Base-by-base conservation (phyloP, 1,284 basidiomycete genomes). In the Chiua sp. region DNA sequence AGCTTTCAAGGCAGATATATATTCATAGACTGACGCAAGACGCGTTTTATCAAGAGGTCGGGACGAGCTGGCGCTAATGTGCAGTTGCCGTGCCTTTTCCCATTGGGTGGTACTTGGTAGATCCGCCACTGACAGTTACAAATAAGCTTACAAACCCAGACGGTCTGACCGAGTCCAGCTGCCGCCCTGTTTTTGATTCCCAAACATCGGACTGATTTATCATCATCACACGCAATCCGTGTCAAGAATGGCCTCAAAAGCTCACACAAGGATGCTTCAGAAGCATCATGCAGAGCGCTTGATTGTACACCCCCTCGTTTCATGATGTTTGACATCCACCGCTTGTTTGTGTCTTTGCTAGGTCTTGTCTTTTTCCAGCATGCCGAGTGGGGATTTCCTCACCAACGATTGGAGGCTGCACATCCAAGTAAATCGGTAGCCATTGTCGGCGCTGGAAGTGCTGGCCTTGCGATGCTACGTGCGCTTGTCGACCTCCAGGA, bases 361-460 rank as follows among this genome's bases (percentile, higher is more conserved):
- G 59, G 58, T 37, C 59, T 58, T 23, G 18, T 61, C n/a, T 23
- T 71, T 30, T 46, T 64, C 23, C 64, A 47, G 46, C 42, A 58
- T 46, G 55, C 30, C 10, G 51, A 56, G 18, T 49, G 50, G 16
- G 23, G 16, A n/a, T 3, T 16, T 20, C 30, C 51, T 13, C 35
- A 18, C n/a, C 55, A 59, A 44, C 59, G 42, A 47, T 22, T 2
- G 2, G 42, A 44, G 6, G 42, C 10, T 44, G 39, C 65, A 1
- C 65, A 70, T 4, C 51, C 7, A 6, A 51, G 20, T 37, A 86
- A 85, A 71, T 81, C 80, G 2, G 80, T 87, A 51, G 84, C 80
- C 11, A 79, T 87, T 53, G 73, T 82, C 4, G 81, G 81, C 2
- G 82, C 78, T 7, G 85, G 84, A 1, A 86, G 81, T 63, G 82